A percentile compares a stretch with the other conserved stretches of the same genome.
Evolutionary conservation across 371 early-diverging fungal genomes (phyloP).

Genomic region (Mortierella sp.): DNA sequence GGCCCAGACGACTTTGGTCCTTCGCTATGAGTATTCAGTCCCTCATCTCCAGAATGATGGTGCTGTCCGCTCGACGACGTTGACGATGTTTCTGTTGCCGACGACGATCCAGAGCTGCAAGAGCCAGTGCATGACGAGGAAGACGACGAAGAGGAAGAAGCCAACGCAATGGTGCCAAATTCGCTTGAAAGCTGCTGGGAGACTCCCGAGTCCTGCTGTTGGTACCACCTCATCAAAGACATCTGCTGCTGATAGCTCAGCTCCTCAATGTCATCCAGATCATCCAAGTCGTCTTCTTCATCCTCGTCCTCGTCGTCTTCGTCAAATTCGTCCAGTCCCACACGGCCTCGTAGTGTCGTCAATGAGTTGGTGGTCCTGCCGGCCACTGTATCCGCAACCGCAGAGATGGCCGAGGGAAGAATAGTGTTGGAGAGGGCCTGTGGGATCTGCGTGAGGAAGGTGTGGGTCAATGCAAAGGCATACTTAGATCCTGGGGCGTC

Average conservation of each 20-base stretch:
- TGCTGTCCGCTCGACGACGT: background rate
- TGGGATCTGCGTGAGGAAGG: constrained; percentile 40
- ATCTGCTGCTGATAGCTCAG: constrained; percentile 25
- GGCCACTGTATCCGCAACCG: constrained; percentile 50
- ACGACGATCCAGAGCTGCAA: background rate
- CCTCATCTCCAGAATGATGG: background rate
- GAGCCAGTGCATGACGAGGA: background rate
- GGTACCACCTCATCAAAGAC: constrained; percentile 2
- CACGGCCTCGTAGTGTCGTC: constrained; percentile 35
- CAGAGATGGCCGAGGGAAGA: constrained; percentile 51
- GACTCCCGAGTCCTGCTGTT: constrained; percentile 21
- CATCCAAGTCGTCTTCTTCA: constrained; percentile 22
- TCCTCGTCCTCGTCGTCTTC: constrained; percentile 55
- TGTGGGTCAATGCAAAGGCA: constrained; percentile 50
- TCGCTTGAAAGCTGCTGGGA: constrained; percentile 41
- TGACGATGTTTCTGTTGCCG: background rate
- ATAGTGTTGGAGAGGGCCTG: constrained; percentile 45
- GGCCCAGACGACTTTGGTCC: background rate
- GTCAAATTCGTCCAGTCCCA: constrained; percentile 47
- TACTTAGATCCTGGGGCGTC: constrained; percentile 48
- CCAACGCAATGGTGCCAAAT: constrained; percentile 46
- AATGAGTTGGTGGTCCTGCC: constrained; percentile 44
- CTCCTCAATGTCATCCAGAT: constrained; percentile 29
- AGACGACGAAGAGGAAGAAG: constrained; percentile 9
- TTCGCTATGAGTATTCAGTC: background rate